A percentile compares a stretch with the other conserved stretches of the same genome.
phyloP scores from a whole-genome alignment of 768 basidiomycete genomes.

The Lactarius trivialis region DNA sequence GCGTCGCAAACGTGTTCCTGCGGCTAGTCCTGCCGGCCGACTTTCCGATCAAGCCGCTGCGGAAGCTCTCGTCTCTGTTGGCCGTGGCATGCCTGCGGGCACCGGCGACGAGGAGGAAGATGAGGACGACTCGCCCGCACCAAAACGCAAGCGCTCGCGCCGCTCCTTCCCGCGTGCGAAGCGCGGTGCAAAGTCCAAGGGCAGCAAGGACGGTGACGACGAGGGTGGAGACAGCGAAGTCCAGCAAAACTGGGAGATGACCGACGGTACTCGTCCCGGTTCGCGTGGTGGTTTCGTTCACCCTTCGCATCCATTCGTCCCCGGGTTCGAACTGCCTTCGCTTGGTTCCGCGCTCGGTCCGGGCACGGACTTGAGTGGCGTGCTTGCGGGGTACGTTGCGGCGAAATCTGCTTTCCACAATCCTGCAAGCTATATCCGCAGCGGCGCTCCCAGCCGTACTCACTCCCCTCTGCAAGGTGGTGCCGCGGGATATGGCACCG shows the following conservation, averaged over 20 bases:
- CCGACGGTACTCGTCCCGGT: constrained; percentile 13
- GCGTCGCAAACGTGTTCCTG: constrained; percentile 93
- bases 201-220: constrained; percentile 28
- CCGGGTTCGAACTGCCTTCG: constrained; percentile 58
- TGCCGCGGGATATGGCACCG: constrained; percentile 32
- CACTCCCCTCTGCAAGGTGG: constrained; percentile 58
- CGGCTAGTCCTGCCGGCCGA: constrained; percentile 49
- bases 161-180: constrained; percentile 25
- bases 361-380: constrained; percentile 24
- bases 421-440: constrained; percentile 54
- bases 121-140: constrained; percentile 37
- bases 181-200: constrained; percentile 21
- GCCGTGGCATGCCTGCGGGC: constrained; percentile 40
- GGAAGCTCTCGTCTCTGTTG: constrained; percentile 81
- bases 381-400: constrained; percentile 13
- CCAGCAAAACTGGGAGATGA: constrained; percentile 18
- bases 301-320: constrained; percentile 17
- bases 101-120: constrained; percentile 41
- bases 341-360: constrained; percentile 33
- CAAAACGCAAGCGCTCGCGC: constrained; percentile 54
- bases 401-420: constrained; percentile 25
- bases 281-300: constrained; percentile 18
- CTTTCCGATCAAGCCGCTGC: constrained; percentile 86
- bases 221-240: constrained; percentile 22
- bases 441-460: constrained; percentile 58